phyloP scores from a whole-genome alignment of 495 filamentous ascomycete species.

The Cryomyces minteri region DNA sequence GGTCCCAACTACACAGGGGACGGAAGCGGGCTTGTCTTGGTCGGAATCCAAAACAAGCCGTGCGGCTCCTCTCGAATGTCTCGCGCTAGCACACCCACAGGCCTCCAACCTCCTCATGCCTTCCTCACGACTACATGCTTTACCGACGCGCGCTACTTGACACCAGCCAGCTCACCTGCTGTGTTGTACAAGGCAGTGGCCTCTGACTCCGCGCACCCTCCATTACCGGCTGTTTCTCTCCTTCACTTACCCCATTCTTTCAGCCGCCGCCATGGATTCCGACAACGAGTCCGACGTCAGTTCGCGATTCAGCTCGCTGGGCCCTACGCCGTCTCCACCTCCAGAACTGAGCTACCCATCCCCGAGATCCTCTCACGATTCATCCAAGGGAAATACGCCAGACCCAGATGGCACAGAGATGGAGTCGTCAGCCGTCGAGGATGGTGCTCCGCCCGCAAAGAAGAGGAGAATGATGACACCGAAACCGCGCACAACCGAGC shows the following conservation, averaged over 20 bases:
- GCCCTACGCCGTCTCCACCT: slow-evolving; percentile 37
- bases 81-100: too few relatives aligned
- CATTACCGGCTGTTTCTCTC: not conserved
- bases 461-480: slow-evolving; percentile 36
- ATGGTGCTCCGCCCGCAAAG: slow-evolving; percentile 45
- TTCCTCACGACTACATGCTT: not conserved
- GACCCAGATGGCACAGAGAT: slow-evolving; percentile 15
- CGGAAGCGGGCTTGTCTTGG: too few relatives aligned
- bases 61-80: too few relatives aligned
- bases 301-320: slow-evolving; percentile 38
- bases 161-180: not conserved
- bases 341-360: slow-evolving; percentile 28
- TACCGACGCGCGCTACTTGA: not conserved
- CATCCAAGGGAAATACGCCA: slow-evolving; percentile 18
- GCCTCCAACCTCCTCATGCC: not conserved
- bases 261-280: not conserved
- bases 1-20: too few relatives aligned
- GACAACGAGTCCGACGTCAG: slow-evolving; percentile 20
- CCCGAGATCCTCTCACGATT: slow-evolving; percentile 40
- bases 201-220: not conserved
- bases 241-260: not conserved
- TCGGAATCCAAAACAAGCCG: too few relatives aligned
- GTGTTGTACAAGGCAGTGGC: not conserved
- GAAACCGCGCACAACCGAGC: slow-evolving; percentile 49
- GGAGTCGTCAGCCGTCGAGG: slow-evolving; percentile 24